Base-by-base conservation (phyloP, 208 protist genomes). In the Leishmania martiniquensis region DNA sequence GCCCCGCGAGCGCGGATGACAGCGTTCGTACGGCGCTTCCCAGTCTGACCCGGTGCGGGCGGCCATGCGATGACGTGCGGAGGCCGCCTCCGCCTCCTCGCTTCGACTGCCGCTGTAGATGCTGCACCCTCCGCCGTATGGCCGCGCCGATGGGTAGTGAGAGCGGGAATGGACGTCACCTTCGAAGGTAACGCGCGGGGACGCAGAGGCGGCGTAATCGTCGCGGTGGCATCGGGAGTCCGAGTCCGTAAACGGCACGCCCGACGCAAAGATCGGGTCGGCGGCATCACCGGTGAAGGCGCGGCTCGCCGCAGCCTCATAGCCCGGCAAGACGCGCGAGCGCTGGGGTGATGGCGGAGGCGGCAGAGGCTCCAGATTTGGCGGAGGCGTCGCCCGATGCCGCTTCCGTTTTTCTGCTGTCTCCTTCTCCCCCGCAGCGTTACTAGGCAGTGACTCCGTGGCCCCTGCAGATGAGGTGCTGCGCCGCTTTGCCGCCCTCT, bases 321-420 rank as follows among this genome's bases (percentile, higher is more conserved):
- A 25, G 32, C 52, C 52, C 6, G n/a, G 44, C 54, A 63, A 32
- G 54, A 52, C 51, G 52, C 25, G 34, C 17, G 70, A 57, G 13
- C 10, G 52, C 37, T 32, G 77, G 20, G 1, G 54, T 52, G 39
- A 44, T 0, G 73, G 65, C 60, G 52, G 52, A 42, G 72, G 77
- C 47, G 47, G 68, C 68, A 72, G 32, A 12, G 68, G 68, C 47
- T 13, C n/a, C 68, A 47, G 68, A 25, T 29, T 66, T 37, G 70
- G 52, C 4, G 60, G n/a, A 12, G 71, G 73, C 15, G 55, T 57
- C 45, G 62, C 44, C n/a, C 54, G 63, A 44, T 57, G 52, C 13
- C 55, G 63, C 63, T 62, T 77, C 74, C 62, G 66, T 78, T 68
- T 3, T 74, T 52, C 65, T 77, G 76, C 34, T 72, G 62, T 3